Percentiles rank a stretch among this genome's conserved stretches.
phyloP scores from a whole-genome alignment of 495 filamentous ascomycete genomes.

The Penicillium longicatenatum region DNA sequence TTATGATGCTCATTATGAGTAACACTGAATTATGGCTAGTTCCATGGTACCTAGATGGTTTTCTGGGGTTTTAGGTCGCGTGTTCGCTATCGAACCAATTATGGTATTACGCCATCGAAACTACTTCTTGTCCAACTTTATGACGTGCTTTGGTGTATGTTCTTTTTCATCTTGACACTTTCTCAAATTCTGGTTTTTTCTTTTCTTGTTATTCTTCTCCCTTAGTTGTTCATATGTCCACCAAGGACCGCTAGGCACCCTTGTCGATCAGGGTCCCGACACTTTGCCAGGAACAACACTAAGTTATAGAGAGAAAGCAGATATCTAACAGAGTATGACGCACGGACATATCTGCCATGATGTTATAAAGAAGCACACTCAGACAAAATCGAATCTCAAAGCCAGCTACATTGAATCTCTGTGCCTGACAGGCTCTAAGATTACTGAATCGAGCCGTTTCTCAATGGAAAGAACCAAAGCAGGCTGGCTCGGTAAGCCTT shows the following conservation, averaged over 20 bases:
- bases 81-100: background rate
- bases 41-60: background rate
- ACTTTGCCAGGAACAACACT: background rate
- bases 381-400: background rate
- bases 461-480: no score
- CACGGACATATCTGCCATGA: background rate
- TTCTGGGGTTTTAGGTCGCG: background rate
- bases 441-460: no score
- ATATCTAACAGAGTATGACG: background rate
- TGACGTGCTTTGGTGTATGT: background rate
- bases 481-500: no score
- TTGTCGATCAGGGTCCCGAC: background rate
- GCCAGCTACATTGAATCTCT: background rate
- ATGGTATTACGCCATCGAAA: background rate
- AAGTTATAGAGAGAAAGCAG: background rate
- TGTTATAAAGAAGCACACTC: background rate
- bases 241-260: background rate
- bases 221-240: no score
- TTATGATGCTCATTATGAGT: background rate
- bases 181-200: background rate
- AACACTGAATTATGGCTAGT: background rate
- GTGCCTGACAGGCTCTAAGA: background rate
- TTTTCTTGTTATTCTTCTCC: no score
- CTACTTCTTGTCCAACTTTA: background rate
- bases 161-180: background rate